These are phyloP conservation scores for Pythium rishiriense DNA, from an alignment of 352 stramenopile species.

Conservation along the genomic window DNA sequence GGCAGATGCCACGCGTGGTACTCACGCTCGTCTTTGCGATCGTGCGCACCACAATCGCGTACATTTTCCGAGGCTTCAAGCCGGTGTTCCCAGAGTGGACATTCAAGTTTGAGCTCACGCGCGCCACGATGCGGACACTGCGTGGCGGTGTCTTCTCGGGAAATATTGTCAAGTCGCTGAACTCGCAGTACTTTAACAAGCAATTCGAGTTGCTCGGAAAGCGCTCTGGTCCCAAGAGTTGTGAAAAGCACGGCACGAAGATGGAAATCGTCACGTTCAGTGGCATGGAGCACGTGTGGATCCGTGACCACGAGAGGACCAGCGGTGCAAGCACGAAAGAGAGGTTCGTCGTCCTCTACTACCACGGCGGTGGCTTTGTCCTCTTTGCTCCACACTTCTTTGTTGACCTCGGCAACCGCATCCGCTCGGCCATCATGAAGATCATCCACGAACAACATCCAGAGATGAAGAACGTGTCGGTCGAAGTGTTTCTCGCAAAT, in stretches of 20 bases:
- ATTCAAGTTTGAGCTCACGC: slow-evolving; percentile 21
- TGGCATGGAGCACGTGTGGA: slow-evolving; percentile 22
- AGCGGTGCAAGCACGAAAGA: slow-evolving; percentile 11
- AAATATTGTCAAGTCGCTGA: slow-evolving; percentile 13
- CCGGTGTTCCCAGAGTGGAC: slow-evolving; percentile 26
- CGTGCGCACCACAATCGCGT: slow-evolving; percentile 6
- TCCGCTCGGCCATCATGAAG: slow-evolving; percentile 21
- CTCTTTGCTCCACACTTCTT: slow-evolving; percentile 43
- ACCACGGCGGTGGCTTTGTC: slow-evolving; percentile 41
- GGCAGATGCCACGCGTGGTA: slow-evolving; percentile 21
- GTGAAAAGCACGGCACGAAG: slow-evolving; percentile 7
- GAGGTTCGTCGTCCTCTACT: slow-evolving; percentile 39
- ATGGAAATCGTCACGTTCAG: slow-evolving; percentile 17
- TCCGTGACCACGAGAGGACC: slow-evolving; percentile 16
- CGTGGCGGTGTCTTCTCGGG: slow-evolving; percentile 11
- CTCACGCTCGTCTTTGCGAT: slow-evolving; percentile 12
- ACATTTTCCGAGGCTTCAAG: slow-evolving; percentile 11
- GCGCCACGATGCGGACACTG: slow-evolving; percentile 16
- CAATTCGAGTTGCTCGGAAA: slow-evolving; percentile 13
- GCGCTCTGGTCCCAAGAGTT: slow-evolving; percentile 1
- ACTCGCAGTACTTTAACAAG: slow-evolving; percentile 16
- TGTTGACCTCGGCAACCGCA: slow-evolving; percentile 44
- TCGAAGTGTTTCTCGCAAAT: slow-evolving; percentile 64
- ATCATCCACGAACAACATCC: slow-evolving; percentile 10
- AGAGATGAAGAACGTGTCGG: slow-evolving; percentile 16